phyloP scores from a whole-genome alignment of 129 eudicot genomes.

The Artemisia tridentata region DNA sequence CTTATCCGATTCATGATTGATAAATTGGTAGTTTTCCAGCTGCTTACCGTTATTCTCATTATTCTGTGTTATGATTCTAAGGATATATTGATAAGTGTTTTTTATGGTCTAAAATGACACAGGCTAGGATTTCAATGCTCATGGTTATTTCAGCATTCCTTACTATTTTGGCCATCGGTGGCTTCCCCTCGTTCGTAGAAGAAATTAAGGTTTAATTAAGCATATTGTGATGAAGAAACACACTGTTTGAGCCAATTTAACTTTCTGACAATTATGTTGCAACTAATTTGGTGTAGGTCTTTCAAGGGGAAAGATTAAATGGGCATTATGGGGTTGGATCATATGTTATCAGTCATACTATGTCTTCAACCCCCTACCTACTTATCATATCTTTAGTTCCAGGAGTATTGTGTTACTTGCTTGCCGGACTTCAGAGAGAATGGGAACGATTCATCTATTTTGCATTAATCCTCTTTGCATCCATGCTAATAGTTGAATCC shows the following conservation, averaged over 20 bases:
- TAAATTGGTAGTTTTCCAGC: not conserved
- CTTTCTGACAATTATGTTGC: not conserved
- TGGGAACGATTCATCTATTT: constrained; percentile 43
- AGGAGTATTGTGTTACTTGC: constrained; percentile 45
- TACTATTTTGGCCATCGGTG: constrained; percentile 76
- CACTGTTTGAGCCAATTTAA: not conserved
- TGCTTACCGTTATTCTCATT: not conserved
- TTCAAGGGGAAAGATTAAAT: constrained; percentile 54
- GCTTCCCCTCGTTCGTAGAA: constrained; percentile 87
- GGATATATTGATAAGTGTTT: no score
- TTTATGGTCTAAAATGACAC: constrained; percentile 13
- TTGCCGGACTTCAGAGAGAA: constrained; percentile 47
- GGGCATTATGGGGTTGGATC: constrained; percentile 60
- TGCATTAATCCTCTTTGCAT: constrained; percentile 36
- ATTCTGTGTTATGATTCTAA: no score
- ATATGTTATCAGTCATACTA: constrained; percentile 50
- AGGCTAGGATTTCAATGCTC: constrained; percentile 70
- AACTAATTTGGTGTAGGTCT: constrained; percentile 34
- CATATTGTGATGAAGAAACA: not conserved
- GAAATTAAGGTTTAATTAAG: constrained; percentile 63
- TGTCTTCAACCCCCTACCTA: constrained; percentile 58
- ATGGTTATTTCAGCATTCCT: constrained; percentile 64
- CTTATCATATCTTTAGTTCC: constrained; percentile 44
- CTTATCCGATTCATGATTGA: no score
- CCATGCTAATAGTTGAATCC: constrained; percentile 61